Base-by-base conservation (phyloP, 164 flowering plant species). In the Kingdonia uniflora region DNA sequence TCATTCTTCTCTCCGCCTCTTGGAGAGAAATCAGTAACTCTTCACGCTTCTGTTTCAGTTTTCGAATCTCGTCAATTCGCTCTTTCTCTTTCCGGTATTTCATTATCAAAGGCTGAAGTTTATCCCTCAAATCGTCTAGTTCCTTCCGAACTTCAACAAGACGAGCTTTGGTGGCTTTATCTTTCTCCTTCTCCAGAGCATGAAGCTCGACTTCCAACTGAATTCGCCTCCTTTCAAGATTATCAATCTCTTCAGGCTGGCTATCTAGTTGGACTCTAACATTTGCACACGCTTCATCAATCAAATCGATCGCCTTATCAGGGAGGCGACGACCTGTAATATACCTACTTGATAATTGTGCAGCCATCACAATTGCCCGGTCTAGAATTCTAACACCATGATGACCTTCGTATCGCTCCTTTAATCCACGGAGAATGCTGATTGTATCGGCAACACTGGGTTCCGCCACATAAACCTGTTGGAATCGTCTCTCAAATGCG, bases 181-280 rank as follows among this genome's bases (percentile, higher is more conserved):
- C 97, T 64, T 84, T 87, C 73, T 90, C 96, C 60, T 81, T 90
- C 64, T 87, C 95, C 19, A 90, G 78, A 2, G 96, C 95, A 64
- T 84, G 95, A 6, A 74, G 71, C 51, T 90, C 97, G 51, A 87
- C 71, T 55, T 90, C 97, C 22, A 90, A 63, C 55, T 90, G 94
- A 40, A 82, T 76, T 56, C 84, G 73, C 71, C 72, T 82, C 60
- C 97, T 78, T 43, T 87, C 91, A 8, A 90, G 78, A 24, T 69
- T 84, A 59, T 87, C 96, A 42, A 90, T 85, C 61, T 87, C 97
- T 63, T 82, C 91, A 0, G 96, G 95, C 58, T 84, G 91, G 52
- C 95, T 85, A 54, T 87, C 96, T 20, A 90, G 83, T 68, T 90
- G 95, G 14, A 90, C 91, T 60, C 96, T 78, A 42, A 87, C 91